Percentiles rank a stretch among this genome's conserved stretches.
Conservation (phyloP, 331 rosid genomes). For the Cydonia oblonga region DNA sequence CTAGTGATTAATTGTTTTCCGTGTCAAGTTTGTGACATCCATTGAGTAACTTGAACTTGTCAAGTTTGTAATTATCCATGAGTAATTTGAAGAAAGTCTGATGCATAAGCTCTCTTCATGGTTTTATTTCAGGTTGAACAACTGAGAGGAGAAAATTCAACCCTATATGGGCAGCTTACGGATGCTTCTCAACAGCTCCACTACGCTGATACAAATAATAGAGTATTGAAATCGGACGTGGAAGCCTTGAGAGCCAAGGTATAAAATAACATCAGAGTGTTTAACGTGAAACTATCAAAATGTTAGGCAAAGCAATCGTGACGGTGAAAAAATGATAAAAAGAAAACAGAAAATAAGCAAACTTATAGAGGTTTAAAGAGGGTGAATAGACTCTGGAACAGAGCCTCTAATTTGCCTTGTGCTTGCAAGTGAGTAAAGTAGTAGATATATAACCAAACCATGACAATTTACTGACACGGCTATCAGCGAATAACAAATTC, state of each 20-base stretch:
- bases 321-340: not conserved
- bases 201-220: conserved; percentile 67
- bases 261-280: not conserved
- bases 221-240: conserved; percentile 70
- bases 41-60: too few species aligned
- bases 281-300: not conserved
- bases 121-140: conserved; percentile 42
- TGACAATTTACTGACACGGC: not conserved
- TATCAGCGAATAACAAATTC: not conserved
- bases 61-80: too few species aligned
- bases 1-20: not conserved
- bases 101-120: not conserved
- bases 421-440: not conserved
- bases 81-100: too few species aligned
- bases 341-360: not conserved
- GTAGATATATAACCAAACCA: not conserved
- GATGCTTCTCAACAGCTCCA: conserved; percentile 55
- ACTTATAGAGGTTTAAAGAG: not conserved
- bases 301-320: not conserved
- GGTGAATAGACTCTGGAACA: not conserved
- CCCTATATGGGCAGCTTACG: conserved; percentile 40
- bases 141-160: conserved; percentile 51
- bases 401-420: not conserved
- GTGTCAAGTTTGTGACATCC: not conserved
- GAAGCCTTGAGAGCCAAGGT: conserved; percentile 98